Evolutionary conservation across 768 basidiomycete genomes (phyloP), one percentile per base, ranked within the genome.

Genomic region (Lentinula raphanica): DNA sequence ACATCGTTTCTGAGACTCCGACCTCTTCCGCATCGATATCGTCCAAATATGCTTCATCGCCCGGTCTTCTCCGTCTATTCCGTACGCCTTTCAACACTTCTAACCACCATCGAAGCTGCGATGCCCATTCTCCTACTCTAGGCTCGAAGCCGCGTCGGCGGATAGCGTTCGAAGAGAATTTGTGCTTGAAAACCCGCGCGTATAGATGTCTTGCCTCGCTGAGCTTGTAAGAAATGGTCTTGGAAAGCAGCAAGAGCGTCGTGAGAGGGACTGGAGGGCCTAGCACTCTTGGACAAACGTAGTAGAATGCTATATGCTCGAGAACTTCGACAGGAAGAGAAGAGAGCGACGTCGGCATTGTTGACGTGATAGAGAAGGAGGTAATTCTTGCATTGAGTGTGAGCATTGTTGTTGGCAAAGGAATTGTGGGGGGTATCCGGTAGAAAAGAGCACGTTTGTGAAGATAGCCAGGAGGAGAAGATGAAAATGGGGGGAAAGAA

Each of bases 91-190:
- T 63, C 74, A 82, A 67, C 70, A 80, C 45, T 23, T 49, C 58
- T 66, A 72, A 72, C 72, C 74, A 65, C 55, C 69, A 35, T 25
- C 62, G 27, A 62, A 79, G 65, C 64, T 80, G 75, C 44, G 69
- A 64, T 54, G 68, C 63, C 64, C 66, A 72, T 25, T 76, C 71
- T 0, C 29, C 13, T 1, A 69, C 66, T 11, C 63, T 62, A 0
- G 74, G 71, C 15, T 70, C 67, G 58, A 86, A 76, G 3, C 71
- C 71, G 42, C 90, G 77, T 23, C 89, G 79, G 1, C 60, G 31
- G 42, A 81, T 71, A 0, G 87, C 82, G 25, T 69, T 68, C 2
- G 61, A 51, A 67, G 90, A 87, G 71, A 89, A 90, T 65, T 76
- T 79, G 66, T 67, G 57, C 13, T 72, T 71, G 64, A 83, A 89